These are phyloP conservation scores for Eimeria sp. DNA, from an alignment of 169 alveolate genomes.

Conservation along the genomic window DNA sequence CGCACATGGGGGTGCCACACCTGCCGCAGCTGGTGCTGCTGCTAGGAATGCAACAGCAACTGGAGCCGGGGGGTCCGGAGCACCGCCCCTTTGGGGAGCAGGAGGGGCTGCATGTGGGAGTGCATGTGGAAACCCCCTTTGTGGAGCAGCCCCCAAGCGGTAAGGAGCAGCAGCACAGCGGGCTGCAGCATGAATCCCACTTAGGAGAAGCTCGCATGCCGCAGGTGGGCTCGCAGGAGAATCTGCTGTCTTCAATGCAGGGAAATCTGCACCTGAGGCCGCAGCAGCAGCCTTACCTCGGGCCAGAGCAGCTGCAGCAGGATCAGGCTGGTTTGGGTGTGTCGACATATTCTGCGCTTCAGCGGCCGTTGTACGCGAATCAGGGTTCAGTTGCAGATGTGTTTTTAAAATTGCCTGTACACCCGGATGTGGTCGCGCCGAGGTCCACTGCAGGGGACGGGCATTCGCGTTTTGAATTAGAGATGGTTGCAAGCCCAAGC, in stretches of 20 bases:
- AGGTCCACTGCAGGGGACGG: no score
- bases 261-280: neutral
- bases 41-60: neutral
- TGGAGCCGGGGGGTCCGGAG: neutral
- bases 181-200: neutral
- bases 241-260: neutral
- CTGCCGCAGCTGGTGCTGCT: conserved; percentile 12
- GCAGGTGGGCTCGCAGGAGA: neutral
- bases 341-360: neutral
- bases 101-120: neutral
- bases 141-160: neutral
- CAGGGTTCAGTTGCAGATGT: no score
- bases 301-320: neutral
- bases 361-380: no score
- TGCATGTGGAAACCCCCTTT: neutral
- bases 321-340: neutral
- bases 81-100: neutral
- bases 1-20: neutral
- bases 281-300: neutral
- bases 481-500: no score
- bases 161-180: neutral
- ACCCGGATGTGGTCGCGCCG: no score
- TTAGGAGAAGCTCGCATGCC: neutral
- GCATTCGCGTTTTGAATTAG: no score
- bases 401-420: no score